A percentile compares a stretch with the other conserved stretches of the same genome.
These are phyloP conservation scores for Brassica balearica DNA, from an alignment of 441 rosid species.

Conservation along the genomic window DNA sequence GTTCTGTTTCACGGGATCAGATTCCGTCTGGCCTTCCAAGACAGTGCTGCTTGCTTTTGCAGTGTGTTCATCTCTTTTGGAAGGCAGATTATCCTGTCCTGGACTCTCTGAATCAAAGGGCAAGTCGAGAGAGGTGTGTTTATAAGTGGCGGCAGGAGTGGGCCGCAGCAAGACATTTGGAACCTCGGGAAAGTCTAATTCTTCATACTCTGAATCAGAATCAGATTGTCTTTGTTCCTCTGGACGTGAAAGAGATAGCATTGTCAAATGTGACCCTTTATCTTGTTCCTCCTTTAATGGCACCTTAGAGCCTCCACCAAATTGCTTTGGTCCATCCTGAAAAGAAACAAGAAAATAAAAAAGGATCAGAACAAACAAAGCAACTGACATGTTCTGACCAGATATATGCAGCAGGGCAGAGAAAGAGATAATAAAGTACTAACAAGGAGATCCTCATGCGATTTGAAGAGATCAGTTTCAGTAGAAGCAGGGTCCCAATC, in stretches of 20 bases:
- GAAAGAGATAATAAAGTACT: conserved; percentile 34
- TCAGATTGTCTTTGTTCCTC: conserved; percentile 50
- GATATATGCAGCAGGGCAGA: conserved; percentile 8
- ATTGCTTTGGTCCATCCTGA: conserved; percentile 84
- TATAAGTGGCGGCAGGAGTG: conserved; percentile 48
- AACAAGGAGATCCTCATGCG: conserved; percentile 92
- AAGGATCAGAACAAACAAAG: not conserved
- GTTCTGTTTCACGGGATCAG: conserved; percentile 44
- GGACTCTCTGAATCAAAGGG: conserved; percentile 48
- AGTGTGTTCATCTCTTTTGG: conserved; percentile 36
- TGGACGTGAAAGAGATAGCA: conserved; percentile 40
- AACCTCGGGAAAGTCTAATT: conserved; percentile 80
- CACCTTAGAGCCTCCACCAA: conserved; percentile 74
- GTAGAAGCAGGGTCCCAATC: conserved; percentile 97
- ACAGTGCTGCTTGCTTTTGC: conserved; percentile 29
- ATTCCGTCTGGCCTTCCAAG: conserved; percentile 55
- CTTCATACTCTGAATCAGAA: conserved; percentile 64
- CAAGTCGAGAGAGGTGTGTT: conserved; percentile 43
- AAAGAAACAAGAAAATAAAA: conserved; percentile 28
- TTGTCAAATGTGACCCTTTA: conserved; percentile 47
- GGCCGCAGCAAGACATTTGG: conserved; percentile 63
- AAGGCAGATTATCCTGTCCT: conserved; percentile 27
- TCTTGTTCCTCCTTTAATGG: conserved; percentile 81
- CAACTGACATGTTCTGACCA: conserved; percentile 7
- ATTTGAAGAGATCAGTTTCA: conserved; percentile 83